Evolutionary conservation across 2,329 filamentous ascomycete genomes (phyloP), one percentile per base, ranked within the genome.

Genomic region (Alternaria arborescens): DNA sequence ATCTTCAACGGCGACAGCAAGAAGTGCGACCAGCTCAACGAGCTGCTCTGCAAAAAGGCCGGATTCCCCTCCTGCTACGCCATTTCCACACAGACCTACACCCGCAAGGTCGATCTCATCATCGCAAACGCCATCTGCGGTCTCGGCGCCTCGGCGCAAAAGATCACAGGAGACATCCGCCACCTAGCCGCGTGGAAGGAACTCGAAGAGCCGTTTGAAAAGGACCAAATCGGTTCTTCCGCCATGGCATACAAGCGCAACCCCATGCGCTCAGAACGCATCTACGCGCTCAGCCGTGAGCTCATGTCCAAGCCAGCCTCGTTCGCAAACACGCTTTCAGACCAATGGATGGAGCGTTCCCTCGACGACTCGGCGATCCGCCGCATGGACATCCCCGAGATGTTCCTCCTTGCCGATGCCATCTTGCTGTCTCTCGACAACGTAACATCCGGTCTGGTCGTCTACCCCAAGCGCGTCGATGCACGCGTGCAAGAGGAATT

Each of bases 151-250:
- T 92, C 92, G 0, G 91, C 88, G 51, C 86, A 92, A 74, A 87
- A 89, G 61, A 94, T 96, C 62, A 86, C 87, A 50, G 85, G 85
- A 28, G 91, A 94, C 71, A 91, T 95, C 66, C 86, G 91, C 50
- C 89, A 92, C 73, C 83, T 94, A 26, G 89, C 89, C 2, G 83
- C 86, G 61, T 86, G 88, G 80, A 96, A 97, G 83, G 92, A 96
- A 78, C 83, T 95, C 60, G 93, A 96, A 75, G 91, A 94, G 82
- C 92, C 91, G 0, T 92, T 93, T 70, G 91, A 94, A 81, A 88
- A 88, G 71, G 86, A 88, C 67, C 92, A 96, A 80, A 77, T 78
- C 32, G 76, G 76, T 41, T 71, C 67, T 4, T 76, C 71, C 3
- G 78, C 78, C 59, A 86, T 87, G 79, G 88, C 88, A 3, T 91